Percentiles rank a stretch among this genome's conserved stretches.
phyloP scores from a whole-genome alignment of 768 basidiomycete species.

The Suillus alpinus region DNA sequence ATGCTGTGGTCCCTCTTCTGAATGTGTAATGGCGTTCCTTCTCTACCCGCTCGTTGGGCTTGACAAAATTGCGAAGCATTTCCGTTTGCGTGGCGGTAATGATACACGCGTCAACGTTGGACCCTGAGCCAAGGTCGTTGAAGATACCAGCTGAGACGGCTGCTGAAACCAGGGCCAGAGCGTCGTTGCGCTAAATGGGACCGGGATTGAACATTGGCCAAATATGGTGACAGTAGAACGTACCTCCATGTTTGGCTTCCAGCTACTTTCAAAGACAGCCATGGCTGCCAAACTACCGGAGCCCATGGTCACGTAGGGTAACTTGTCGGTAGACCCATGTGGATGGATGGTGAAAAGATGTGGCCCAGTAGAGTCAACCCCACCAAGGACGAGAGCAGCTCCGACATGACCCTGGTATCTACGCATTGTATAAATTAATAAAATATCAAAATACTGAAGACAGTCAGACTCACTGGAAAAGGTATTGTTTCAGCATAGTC shows the following conservation, averaged over 20 bases:
- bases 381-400: conserved; percentile 93
- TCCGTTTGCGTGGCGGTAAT: conserved; percentile 86
- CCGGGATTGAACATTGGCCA: background rate
- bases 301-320: conserved; percentile 99
- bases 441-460: background rate
- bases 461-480: conserved; percentile 63
- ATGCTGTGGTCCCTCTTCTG: conserved; percentile 84
- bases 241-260: conserved; percentile 82
- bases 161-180: conserved; percentile 76
- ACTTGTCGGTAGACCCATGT: conserved; percentile 97
- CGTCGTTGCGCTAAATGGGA: conserved; percentile 64
- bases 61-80: conserved; percentile 92
- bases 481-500: conserved; percentile 98
- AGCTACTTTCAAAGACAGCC: conserved; percentile 92
- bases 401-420: conserved; percentile 94
- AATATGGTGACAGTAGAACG: conserved; percentile 18
- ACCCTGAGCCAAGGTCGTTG: conserved; percentile 98
- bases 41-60: conserved; percentile 80
- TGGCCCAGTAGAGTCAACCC: conserved; percentile 91
- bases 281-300: conserved; percentile 95
- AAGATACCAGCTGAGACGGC: conserved; percentile 97
- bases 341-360: conserved; percentile 96
- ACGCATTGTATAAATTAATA: background rate
- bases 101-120: conserved; percentile 97
- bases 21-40: conserved; percentile 74